A percentile compares a stretch with the other conserved stretches of the same genome.
phyloP scores from a whole-genome alignment of 768 basidiomycete genomes.

The Ramaria rubella region DNA sequence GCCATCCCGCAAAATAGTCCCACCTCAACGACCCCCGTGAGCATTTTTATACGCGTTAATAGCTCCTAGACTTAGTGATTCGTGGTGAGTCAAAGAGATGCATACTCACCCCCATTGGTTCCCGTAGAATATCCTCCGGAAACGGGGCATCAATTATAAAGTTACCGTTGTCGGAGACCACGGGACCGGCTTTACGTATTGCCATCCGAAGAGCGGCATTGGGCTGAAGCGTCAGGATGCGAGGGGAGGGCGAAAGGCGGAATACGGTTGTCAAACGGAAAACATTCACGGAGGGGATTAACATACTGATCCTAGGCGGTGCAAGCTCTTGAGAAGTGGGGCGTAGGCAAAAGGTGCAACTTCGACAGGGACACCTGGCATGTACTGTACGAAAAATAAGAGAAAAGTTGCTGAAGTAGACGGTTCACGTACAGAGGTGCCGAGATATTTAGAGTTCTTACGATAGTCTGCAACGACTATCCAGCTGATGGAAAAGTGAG shows the following conservation, averaged over 20 bases:
- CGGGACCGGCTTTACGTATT: conserved; percentile 73
- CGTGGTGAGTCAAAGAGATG: neutral
- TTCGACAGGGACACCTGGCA: conserved; percentile 89
- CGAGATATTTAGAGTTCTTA: conserved; percentile 80
- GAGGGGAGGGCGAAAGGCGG: neutral
- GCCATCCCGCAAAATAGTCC: conserved; percentile 94
- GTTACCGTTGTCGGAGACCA: conserved; percentile 95
- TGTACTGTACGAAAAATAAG: conserved; percentile 46
- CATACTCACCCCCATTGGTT: conserved; percentile 52
- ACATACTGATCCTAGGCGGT: conserved; percentile 26
- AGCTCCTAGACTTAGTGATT: conserved; percentile 41
- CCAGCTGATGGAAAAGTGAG: conserved; percentile 38
- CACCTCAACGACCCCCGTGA: conserved; percentile 98
- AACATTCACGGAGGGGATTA: conserved; percentile 15
- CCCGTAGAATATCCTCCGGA: conserved; percentile 53
- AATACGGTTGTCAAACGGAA: neutral
- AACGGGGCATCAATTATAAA: conserved; percentile 98
- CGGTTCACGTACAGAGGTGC: conserved; percentile 61
- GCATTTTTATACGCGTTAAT: conserved; percentile 76
- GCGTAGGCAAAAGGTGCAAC: conserved; percentile 96
- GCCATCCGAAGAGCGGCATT: conserved; percentile 88
- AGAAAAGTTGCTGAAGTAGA: neutral
- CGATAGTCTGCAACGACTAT: conserved; percentile 92
- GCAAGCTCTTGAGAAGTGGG: conserved; percentile 71
- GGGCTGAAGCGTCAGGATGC: conserved; percentile 34